Evolutionary conservation across 257 asterid genomes (phyloP).

Genomic region (Gentiana dahurica): DNA sequence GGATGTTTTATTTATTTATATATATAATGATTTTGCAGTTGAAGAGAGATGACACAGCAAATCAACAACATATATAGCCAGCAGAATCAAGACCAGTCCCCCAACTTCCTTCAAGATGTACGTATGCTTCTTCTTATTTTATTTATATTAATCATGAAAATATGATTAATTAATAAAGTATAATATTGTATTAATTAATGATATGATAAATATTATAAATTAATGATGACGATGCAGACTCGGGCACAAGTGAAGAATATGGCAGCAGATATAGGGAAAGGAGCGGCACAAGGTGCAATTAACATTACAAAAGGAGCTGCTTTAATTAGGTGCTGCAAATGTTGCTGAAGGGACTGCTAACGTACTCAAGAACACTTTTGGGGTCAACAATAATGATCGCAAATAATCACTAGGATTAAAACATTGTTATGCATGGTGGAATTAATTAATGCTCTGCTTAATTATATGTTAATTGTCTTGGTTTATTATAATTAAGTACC

Average conservation of each 20-base stretch:
- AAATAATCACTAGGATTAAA: no score
- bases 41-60: slow-evolving; percentile 31
- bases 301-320: slow-evolving; percentile 34
- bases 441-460: no score
- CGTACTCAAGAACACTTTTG: slow-evolving; percentile 22
- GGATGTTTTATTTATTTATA: no score
- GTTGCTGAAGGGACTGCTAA: slow-evolving; percentile 28
- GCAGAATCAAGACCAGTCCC: slow-evolving; percentile 18
- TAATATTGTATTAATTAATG: no score
- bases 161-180: background rate
- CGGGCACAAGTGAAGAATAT: slow-evolving; percentile 28
- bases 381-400: background rate
- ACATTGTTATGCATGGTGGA: no score
- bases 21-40: slow-evolving; percentile 20
- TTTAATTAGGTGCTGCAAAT: slow-evolving; percentile 18
- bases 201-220: background rate
- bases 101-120: slow-evolving; percentile 59
- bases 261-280: slow-evolving; percentile 30
- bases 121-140: background rate
- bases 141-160: no score
- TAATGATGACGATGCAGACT: slow-evolving; percentile 10
- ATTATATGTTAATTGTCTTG: no score
- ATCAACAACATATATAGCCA: slow-evolving; percentile 25
- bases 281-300: slow-evolving; percentile 20
- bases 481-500: no score